These are phyloP conservation scores for Penstemon barbatus DNA, from an alignment of 257 asterid species.

Conservation along the genomic window DNA sequence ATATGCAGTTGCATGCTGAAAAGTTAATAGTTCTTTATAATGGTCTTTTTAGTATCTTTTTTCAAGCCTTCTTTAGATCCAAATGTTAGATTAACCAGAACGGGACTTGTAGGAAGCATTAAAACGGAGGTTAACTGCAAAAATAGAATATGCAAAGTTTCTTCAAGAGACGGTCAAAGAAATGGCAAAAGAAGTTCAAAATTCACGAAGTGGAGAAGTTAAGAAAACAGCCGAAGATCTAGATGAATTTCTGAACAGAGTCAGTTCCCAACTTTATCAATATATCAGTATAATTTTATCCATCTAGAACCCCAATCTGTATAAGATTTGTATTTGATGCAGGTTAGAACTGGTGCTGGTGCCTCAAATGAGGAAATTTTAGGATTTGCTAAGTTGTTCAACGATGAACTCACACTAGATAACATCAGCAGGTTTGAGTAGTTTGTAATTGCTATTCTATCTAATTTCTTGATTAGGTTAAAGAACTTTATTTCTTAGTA, in stretches of 20 bases:
- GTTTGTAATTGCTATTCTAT: slow-evolving; percentile 9
- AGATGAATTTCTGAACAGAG: slow-evolving; percentile 74
- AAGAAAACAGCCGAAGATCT: slow-evolving; percentile 94
- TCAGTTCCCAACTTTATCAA: slow-evolving; percentile 32
- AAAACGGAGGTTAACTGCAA: slow-evolving; percentile 70
- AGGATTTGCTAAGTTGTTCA: slow-evolving; percentile 91
- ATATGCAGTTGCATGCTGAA: slow-evolving; percentile 25
- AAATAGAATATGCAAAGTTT: slow-evolving; percentile 83
- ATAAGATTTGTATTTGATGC: slow-evolving; percentile 29
- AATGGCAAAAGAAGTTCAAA: slow-evolving; percentile 92
- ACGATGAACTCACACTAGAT: slow-evolving; percentile 93
- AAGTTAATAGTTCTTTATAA: neutral
- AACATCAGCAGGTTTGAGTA: slow-evolving; percentile 77
- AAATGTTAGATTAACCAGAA: slow-evolving; percentile 21
- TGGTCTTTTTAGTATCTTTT: slow-evolving; percentile 19
- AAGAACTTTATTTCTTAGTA: slow-evolving; percentile 10
- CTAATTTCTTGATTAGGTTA: slow-evolving; percentile 19
- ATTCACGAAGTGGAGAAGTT: slow-evolving; percentile 69
- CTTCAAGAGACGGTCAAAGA: slow-evolving; percentile 85
- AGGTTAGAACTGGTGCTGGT: slow-evolving; percentile 86
- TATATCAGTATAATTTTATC: neutral
- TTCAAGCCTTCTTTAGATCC: slow-evolving; percentile 16
- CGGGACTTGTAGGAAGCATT: slow-evolving; percentile 62
- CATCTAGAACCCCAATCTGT: slow-evolving; percentile 23
- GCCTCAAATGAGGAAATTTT: slow-evolving; percentile 82